A percentile compares a stretch with the other conserved stretches of the same genome.
Evolutionary conservation across 495 filamentous ascomycete genomes (phyloP).

Genomic region (Chaetomium tenue): DNA sequence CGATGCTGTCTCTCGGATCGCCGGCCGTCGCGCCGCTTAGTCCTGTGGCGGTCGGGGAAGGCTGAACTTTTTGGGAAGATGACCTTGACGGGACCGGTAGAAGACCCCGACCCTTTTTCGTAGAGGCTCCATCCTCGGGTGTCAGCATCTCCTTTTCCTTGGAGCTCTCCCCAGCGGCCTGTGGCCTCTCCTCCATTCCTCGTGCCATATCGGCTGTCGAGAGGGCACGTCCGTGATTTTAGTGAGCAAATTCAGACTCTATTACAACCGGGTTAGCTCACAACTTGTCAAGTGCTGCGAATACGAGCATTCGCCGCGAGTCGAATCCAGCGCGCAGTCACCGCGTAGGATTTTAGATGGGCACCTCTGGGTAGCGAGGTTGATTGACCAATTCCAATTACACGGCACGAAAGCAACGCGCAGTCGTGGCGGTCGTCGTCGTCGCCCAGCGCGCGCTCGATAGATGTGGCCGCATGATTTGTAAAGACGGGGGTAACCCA

Average conservation of each 20-base stretch:
- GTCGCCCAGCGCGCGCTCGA: neutral
- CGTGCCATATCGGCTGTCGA: slow-evolving; percentile 40
- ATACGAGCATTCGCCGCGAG: neutral
- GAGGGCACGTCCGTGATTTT: neutral
- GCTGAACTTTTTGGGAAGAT: slow-evolving; percentile 65
- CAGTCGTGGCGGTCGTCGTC: neutral
- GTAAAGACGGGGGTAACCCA: slow-evolving; percentile 11
- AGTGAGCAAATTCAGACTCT: slow-evolving; percentile 9
- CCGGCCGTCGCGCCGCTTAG: slow-evolving; percentile 63
- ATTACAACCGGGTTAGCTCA: neutral
- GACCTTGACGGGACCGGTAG: slow-evolving; percentile 64
- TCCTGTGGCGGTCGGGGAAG: slow-evolving; percentile 59
- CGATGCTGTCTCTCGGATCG: slow-evolving; percentile 61
- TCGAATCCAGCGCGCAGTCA: neutral
- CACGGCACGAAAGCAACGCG: slow-evolving; percentile 1
- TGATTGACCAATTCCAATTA: neutral
- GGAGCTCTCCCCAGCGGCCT: slow-evolving; percentile 42
- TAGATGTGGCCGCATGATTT: neutral
- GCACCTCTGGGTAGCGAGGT: neutral
- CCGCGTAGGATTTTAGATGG: neutral
- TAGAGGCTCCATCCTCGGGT: slow-evolving; percentile 42
- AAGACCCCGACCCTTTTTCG: slow-evolving; percentile 60
- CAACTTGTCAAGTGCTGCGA: neutral
- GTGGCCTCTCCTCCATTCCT: slow-evolving; percentile 37
- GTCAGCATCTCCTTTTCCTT: slow-evolving; percentile 49